Percentiles rank a stretch among this genome's conserved stretches.
phyloP scores from a whole-genome alignment of 108 stramenopile genomes.

The Asterionellopsis glacialis region DNA sequence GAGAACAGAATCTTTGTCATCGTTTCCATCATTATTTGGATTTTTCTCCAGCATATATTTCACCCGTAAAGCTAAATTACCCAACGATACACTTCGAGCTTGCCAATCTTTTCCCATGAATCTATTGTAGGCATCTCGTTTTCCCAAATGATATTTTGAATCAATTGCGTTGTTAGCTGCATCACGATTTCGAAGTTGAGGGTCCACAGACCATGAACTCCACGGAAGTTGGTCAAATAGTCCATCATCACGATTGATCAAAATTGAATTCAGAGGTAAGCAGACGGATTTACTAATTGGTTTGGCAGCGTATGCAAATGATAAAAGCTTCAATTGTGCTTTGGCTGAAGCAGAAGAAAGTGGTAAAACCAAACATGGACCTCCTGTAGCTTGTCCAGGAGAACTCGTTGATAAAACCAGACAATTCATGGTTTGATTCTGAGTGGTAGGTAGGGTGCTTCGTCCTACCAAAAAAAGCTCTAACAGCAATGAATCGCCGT shows the following conservation, averaged over 20 bases:
- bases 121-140: constrained; percentile 83
- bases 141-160: constrained; percentile 59
- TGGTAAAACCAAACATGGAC: constrained; percentile 2
- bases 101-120: constrained; percentile 80
- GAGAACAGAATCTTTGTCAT: constrained; percentile 8
- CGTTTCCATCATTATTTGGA: constrained; percentile 10
- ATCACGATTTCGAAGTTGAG: constrained; percentile 55
- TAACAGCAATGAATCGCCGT: not conserved
- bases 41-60: constrained; percentile 34
- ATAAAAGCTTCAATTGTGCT: constrained; percentile 34
- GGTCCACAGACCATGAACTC: constrained; percentile 70
- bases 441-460: not conserved
- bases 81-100: constrained; percentile 45
- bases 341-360: not conserved
- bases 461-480: not conserved
- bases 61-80: constrained; percentile 37
- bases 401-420: not conserved
- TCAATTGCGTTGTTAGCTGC: constrained; percentile 64
- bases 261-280: constrained; percentile 41
- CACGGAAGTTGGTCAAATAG: constrained; percentile 81
- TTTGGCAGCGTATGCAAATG: constrained; percentile 26
- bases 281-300: constrained; percentile 54
- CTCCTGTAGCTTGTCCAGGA: not conserved
- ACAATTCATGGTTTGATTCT: not conserved
- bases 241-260: constrained; percentile 66